Base-by-base conservation (phyloP, 176 grass and related monocot genomes). In the Bothriochloa decipiens region DNA sequence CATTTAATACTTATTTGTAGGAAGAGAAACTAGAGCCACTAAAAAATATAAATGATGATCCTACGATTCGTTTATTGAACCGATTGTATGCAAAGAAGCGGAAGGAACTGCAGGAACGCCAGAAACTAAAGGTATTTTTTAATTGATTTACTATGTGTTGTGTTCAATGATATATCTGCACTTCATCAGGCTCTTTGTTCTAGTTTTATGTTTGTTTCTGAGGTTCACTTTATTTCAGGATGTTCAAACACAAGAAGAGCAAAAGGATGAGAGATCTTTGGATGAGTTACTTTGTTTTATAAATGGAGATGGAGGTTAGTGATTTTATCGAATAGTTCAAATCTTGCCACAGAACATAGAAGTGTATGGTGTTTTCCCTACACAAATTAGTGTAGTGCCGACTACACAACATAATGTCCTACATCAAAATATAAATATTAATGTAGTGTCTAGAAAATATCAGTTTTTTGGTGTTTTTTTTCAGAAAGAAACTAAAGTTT, bases 21-120 rank as follows among this genome's bases (percentile, higher is more conserved):
- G 97, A 99, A 91, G 97, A 99, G 84, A 99, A 99, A 89, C 90
- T 99, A 82, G 97, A 99, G 84, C 97, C 97, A 17, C 84, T 99
- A 46, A 94, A 99, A 81, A 99, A 99, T 88, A 86, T 91, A 81
- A 99, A 96, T 65, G 97, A 96, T 77, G 97, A 99, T 80, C 93
- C 91, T 49, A 91, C 93, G 42, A 99, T 99, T 82, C 89, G 97
- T 6, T 83, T 99, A 76, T 93, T 99, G 75, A 99, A 99, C 82
- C 90, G 97, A 58, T 88, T 99, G 68, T 99, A 99, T 87, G 97
- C 97, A 82, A 99, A 95, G 86, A 99, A 99, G 76, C 86, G 97
- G 68, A 99, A 99, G 84, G 93, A 99, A 87, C 85, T 99, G 40
- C 93, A 94, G 32, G 97, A 99, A 58, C 90, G 97, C 14, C 93